These are phyloP conservation scores for Leccinum pachyderme DNA, from an alignment of 1,284 basidiomycete species.

Conservation along the genomic window DNA sequence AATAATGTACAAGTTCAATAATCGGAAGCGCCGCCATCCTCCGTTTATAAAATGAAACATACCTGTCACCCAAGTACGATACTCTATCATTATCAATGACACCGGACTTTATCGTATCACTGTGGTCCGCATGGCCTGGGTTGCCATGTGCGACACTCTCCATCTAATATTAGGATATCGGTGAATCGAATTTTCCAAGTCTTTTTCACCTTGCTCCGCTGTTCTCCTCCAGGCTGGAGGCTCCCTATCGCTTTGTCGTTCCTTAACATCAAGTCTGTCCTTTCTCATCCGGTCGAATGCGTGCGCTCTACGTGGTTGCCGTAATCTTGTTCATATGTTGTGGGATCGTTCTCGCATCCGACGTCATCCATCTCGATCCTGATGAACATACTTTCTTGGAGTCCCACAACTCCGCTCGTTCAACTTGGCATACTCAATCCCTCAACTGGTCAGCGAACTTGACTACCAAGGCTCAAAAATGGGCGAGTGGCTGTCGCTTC, in stretches of 20 bases:
- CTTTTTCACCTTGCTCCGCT: not conserved
- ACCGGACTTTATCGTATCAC: not conserved
- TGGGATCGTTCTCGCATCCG: conserved; percentile 4
- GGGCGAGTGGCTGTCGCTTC: conserved; percentile 50
- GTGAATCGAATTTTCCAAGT: not conserved
- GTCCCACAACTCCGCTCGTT: conserved; percentile 49
- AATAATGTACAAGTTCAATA: not conserved
- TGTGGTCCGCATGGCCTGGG: not conserved
- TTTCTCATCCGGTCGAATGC: conserved; percentile 9
- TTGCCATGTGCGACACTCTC: not conserved
- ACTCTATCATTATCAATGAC: not conserved
- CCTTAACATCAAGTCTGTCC: conserved; percentile 1
- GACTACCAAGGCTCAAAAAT: conserved; percentile 44
- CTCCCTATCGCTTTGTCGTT: not conserved
- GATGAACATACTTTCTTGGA: conserved; percentile 36
- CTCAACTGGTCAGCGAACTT: conserved; percentile 48
- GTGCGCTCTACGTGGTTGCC: not conserved
- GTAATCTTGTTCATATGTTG: conserved; percentile 5
- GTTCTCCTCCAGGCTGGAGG: not conserved
- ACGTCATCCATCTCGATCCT: conserved; percentile 2
- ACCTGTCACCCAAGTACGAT: not conserved
- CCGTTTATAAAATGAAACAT: not conserved
- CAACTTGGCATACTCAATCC: conserved; percentile 39
- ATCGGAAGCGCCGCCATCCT: not conserved
- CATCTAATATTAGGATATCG: not conserved